These are phyloP conservation scores for Chaetothyriales sp. DNA, from an alignment of 2,329 filamentous ascomycete species.

Conservation along the genomic window DNA sequence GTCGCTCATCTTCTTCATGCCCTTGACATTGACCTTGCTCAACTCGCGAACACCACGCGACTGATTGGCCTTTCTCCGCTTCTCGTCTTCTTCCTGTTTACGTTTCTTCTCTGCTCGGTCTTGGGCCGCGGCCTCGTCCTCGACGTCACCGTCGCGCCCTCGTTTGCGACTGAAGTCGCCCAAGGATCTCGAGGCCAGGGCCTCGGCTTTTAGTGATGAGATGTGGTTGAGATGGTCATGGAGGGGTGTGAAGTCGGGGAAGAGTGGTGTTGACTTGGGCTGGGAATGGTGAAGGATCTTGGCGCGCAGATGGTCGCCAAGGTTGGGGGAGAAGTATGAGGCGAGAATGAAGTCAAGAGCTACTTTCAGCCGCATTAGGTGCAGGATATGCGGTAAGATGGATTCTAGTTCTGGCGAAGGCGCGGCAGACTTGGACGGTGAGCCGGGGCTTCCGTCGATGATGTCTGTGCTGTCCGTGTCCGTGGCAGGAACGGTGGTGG, in stretches of 20 bases:
- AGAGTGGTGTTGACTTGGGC: constrained; percentile 41
- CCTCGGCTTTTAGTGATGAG: constrained; percentile 55
- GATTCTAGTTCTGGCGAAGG: constrained; percentile 22
- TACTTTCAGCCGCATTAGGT: constrained; percentile 36
- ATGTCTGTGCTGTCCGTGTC: too few species aligned
- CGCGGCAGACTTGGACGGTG: constrained; percentile 4
- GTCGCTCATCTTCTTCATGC: constrained; percentile 93
- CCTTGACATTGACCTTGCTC: constrained; percentile 76
- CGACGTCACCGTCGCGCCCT: constrained; percentile 23
- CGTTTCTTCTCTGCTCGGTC: constrained; percentile 64
- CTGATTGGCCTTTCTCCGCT: constrained; percentile 61
- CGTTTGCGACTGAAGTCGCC: constrained; percentile 33
- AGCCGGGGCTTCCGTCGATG: too few species aligned
- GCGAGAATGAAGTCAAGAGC: constrained; percentile 38
- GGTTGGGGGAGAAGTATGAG: constrained; percentile 32
- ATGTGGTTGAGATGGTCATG: constrained; percentile 56
- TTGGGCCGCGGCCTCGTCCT: constrained; percentile 26
- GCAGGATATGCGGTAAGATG: constrained; percentile 25
- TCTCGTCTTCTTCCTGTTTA: constrained; percentile 79
- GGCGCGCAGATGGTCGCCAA: constrained; percentile 20
- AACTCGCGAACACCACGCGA: constrained; percentile 66
- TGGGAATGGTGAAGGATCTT: constrained; percentile 16
- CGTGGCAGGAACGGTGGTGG: too few species aligned
- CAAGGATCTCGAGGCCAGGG: constrained; percentile 50
- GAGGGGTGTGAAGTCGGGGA: constrained; percentile 59